phyloP scores from a whole-genome alignment of 805 yeast species.

The Jamesozyma spencerorum region DNA sequence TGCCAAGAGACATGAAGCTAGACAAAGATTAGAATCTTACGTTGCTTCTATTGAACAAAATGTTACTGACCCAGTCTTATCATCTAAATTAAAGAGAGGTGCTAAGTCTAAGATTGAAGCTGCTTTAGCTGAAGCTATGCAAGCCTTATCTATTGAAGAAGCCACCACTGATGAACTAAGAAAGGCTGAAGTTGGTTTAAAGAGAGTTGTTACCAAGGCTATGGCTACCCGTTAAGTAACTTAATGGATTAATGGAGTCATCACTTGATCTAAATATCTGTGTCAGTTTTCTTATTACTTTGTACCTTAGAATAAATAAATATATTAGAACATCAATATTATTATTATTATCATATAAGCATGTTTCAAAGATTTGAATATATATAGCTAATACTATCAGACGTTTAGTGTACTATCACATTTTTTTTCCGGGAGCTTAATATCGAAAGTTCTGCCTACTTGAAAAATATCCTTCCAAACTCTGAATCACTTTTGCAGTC shows the following conservation, averaged over 20 bases:
- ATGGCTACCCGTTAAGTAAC: constrained; percentile 85
- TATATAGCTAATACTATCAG: too few species aligned
- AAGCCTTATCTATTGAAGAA: constrained; percentile 95
- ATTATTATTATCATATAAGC: neutral
- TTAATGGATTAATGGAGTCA: neutral
- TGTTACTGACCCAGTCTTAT: constrained; percentile 95
- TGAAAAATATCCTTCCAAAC: too few species aligned
- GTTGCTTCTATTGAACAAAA: constrained; percentile 94
- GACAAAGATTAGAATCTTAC: constrained; percentile 98
- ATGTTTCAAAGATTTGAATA: too few species aligned
- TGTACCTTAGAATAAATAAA: constrained; percentile 17
- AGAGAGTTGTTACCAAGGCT: constrained; percentile 99
- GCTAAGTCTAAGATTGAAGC: constrained; percentile 95
- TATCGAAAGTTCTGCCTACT: too few species aligned
- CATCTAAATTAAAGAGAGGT: constrained; percentile 95
- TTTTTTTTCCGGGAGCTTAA: too few species aligned
- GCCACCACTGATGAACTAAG: constrained; percentile 94
- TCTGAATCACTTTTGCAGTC: too few species aligned
- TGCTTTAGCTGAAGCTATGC: constrained; percentile 96
- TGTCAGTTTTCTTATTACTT: constrained; percentile 5
- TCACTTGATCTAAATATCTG: too few species aligned
- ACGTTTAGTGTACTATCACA: too few species aligned
- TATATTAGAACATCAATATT: constrained; percentile 9
- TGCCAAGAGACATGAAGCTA: constrained; percentile 87
- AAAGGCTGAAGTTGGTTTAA: constrained; percentile 98